phyloP scores from a whole-genome alignment of 345 rosid species.

The Cochlearia excelsa region DNA sequence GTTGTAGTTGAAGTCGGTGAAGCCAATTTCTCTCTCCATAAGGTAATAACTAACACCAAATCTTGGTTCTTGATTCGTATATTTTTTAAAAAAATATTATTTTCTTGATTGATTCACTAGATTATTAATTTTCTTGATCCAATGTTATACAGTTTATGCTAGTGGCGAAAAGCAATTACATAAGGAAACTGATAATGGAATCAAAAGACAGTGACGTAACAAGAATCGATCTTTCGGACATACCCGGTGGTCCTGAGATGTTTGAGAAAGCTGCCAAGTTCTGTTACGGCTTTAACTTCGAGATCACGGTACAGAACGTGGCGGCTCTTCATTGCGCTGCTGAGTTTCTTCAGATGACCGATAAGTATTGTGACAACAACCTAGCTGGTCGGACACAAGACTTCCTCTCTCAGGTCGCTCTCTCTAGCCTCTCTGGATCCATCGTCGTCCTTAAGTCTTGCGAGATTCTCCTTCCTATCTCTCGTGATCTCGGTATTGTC shows the following conservation, averaged over 20 bases:
- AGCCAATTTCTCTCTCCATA: constrained; percentile 82
- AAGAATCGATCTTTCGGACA: constrained; percentile 56
- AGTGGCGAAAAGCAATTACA: constrained; percentile 86
- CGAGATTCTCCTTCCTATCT: constrained; percentile 66
- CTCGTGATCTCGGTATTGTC: constrained; percentile 68
- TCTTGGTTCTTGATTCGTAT: constrained; percentile 3
- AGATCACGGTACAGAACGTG: constrained; percentile 88
- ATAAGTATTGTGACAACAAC: constrained; percentile 62
- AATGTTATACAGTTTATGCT: constrained; percentile 63
- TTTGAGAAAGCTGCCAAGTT: constrained; percentile 93
- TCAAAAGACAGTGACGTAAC: constrained; percentile 59
- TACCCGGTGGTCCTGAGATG: constrained; percentile 93
- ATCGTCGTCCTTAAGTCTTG: constrained; percentile 81
- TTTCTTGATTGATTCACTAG: background rate
- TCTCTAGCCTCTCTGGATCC: constrained; percentile 84
- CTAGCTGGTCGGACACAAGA: constrained; percentile 86
- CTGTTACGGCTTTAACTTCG: constrained; percentile 94
- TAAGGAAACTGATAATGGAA: constrained; percentile 72
- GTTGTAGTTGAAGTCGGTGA: constrained; percentile 71
- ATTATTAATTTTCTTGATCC: background rate
- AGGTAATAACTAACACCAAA: constrained; percentile 41
- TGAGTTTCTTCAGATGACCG: constrained; percentile 84
- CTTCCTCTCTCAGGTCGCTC: constrained; percentile 75
- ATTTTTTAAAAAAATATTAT: too few species aligned
- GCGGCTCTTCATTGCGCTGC: constrained; percentile 90